phyloP scores from a whole-genome alignment of 768 basidiomycete genomes.

The Boletus vinaceobasis region DNA sequence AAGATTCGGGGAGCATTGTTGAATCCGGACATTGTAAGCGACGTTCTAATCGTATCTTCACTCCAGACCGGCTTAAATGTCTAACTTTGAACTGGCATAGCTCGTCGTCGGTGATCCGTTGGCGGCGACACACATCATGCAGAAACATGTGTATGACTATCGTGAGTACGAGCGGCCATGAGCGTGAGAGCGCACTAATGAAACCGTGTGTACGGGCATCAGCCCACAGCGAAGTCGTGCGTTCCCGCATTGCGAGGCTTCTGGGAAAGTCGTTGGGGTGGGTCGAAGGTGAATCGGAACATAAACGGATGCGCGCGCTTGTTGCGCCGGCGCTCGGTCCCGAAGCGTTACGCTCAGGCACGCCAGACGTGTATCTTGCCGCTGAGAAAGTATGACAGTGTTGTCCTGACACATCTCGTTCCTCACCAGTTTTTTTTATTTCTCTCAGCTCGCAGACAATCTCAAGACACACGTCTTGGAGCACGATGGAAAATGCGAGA shows the following conservation, averaged over 20 bases:
- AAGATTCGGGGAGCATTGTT: slow-evolving; percentile 3
- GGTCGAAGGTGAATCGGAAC: slow-evolving; percentile 8
- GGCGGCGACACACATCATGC: slow-evolving; percentile 5
- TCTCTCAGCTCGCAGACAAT: slow-evolving; percentile 3
- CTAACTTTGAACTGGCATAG: not conserved
- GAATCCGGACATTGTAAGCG: slow-evolving; percentile 2
- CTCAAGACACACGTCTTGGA: not conserved
- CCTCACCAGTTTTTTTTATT: not conserved
- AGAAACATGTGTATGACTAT: slow-evolving; percentile 8
- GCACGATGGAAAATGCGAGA: not conserved
- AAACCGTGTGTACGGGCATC: not conserved
- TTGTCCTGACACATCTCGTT: not conserved
- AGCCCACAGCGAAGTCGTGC: slow-evolving; percentile 2
- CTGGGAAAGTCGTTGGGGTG: slow-evolving; percentile 5
- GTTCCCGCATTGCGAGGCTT: slow-evolving; percentile 3
- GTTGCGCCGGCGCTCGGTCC: slow-evolving; percentile 2
- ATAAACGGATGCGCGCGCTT: slow-evolving; percentile 8
- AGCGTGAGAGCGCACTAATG: not conserved
- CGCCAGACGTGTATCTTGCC: slow-evolving; percentile 2
- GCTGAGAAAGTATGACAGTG: slow-evolving; percentile 1
- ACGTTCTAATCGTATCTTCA: not conserved
- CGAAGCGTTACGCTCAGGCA: slow-evolving; percentile 1
- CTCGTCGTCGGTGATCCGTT: slow-evolving; percentile 4
- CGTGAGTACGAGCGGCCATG: not conserved
- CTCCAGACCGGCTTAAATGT: not conserved